Evolutionary conservation across 2,329 filamentous ascomycete genomes (phyloP).

Genomic region (Neofusicoccum parvum): DNA sequence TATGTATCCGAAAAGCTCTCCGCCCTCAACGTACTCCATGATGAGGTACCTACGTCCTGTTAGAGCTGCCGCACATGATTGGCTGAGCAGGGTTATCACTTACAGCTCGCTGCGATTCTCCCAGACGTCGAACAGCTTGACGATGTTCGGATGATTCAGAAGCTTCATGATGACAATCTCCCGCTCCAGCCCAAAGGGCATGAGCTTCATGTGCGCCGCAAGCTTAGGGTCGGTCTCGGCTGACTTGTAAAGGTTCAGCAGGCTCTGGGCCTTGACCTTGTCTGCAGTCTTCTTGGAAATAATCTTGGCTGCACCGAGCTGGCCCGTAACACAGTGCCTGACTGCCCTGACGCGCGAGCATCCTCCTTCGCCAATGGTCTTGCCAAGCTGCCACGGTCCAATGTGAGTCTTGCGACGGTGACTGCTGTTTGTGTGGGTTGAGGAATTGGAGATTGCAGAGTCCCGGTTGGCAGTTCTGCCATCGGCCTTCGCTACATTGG

Average conservation of each 20-base stretch:
- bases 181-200: slow-evolving; percentile 87
- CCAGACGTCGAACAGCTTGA: slow-evolving; percentile 95
- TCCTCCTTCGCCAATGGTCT: slow-evolving; percentile 84
- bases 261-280: slow-evolving; percentile 80
- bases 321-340: slow-evolving; percentile 74
- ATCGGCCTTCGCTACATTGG: slow-evolving; percentile 52
- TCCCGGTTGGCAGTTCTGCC: slow-evolving; percentile 53
- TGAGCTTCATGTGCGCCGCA: slow-evolving; percentile 63
- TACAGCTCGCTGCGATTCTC: slow-evolving; percentile 95
- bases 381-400: slow-evolving; percentile 91
- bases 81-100: slow-evolving; percentile 36
- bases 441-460: slow-evolving; percentile 58
- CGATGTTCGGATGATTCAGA: slow-evolving; percentile 91
- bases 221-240: slow-evolving; percentile 60
- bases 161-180: slow-evolving; percentile 98
- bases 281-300: slow-evolving; percentile 79
- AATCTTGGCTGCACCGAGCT: slow-evolving; percentile 92
- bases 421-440: slow-evolving; percentile 55
- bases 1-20: slow-evolving; percentile 87
- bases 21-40: slow-evolving; percentile 84
- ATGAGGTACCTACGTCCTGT: slow-evolving; percentile 74
- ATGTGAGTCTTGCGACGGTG: slow-evolving; percentile 70
- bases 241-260: slow-evolving; percentile 78
- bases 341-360: slow-evolving; percentile 87
- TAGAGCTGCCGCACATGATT: slow-evolving; percentile 24